Conservation (phyloP, 441 rosid genomes). For the Syzygium syzygioides region DNA sequence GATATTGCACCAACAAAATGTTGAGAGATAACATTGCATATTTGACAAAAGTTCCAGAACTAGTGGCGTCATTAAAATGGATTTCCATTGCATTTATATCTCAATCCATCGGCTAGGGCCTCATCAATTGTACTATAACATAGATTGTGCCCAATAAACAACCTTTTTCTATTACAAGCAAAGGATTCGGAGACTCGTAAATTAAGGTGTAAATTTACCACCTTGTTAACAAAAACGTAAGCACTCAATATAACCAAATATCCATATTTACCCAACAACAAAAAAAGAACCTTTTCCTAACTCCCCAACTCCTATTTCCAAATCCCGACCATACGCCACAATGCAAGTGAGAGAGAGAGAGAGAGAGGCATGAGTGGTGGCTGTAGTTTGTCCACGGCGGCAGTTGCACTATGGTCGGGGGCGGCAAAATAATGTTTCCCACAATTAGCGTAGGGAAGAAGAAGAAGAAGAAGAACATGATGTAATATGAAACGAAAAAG, state of each 20-base stretch:
- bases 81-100: too few relatives aligned
- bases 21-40: too few relatives aligned
- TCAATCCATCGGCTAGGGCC: too few relatives aligned
- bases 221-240: background rate
- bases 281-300: background rate
- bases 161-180: too few relatives aligned
- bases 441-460: background rate
- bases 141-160: too few relatives aligned
- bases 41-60: too few relatives aligned
- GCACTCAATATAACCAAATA: background rate
- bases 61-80: too few relatives aligned
- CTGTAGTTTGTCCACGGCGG: background rate
- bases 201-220: background rate
- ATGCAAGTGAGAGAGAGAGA: too few relatives aligned
- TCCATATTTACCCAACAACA: background rate
- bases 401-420: background rate
- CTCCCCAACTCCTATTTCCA: background rate
- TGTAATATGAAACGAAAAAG: too few relatives aligned
- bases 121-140: too few relatives aligned
- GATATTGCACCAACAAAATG: too few relatives aligned
- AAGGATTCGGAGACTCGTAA: too few relatives aligned
- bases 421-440: background rate
- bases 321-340: background rate
- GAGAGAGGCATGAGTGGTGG: background rate
- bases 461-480: background rate